These are phyloP conservation scores for Fusarium sp. DNA, from an alignment of 2,329 filamentous ascomycete species.

Conservation along the genomic window DNA sequence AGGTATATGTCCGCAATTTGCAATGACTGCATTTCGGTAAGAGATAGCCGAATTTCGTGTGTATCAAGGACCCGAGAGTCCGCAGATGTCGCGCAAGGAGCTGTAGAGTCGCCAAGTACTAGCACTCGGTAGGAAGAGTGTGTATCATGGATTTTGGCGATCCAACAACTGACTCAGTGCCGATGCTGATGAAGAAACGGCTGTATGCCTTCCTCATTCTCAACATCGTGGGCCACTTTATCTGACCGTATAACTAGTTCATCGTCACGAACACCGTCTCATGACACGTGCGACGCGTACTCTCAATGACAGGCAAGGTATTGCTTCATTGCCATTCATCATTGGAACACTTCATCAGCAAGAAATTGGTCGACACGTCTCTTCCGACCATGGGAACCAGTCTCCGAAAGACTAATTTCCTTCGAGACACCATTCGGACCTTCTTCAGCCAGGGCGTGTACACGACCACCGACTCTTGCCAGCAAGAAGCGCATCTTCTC, in stretches of 20 bases:
- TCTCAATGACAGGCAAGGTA: neutral
- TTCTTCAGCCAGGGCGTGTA: conserved; percentile 48
- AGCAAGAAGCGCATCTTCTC: conserved; percentile 73
- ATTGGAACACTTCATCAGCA: conserved; percentile 41
- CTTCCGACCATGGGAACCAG: conserved; percentile 35
- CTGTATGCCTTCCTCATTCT: neutral
- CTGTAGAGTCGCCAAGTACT: neutral
- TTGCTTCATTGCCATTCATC: conserved; percentile 11
- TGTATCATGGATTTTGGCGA: neutral
- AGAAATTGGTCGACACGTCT: conserved; percentile 45
- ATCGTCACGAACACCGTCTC: neutral
- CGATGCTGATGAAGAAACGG: neutral
- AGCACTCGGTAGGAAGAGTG: neutral
- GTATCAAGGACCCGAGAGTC: neutral
- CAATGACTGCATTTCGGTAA: neutral
- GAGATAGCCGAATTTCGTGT: neutral
- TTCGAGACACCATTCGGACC: neutral
- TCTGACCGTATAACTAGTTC: neutral
- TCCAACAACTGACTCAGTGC: neutral
- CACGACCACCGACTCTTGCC: conserved; percentile 66
- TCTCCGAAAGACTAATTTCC: conserved; percentile 22
- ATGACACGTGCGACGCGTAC: neutral
- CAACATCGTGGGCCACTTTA: neutral
- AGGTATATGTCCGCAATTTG: neutral
- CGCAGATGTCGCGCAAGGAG: neutral